Percentiles rank a stretch among this genome's conserved stretches.
phyloP scores from a whole-genome alignment of 345 rosid species.

The Corymbia maculata region DNA sequence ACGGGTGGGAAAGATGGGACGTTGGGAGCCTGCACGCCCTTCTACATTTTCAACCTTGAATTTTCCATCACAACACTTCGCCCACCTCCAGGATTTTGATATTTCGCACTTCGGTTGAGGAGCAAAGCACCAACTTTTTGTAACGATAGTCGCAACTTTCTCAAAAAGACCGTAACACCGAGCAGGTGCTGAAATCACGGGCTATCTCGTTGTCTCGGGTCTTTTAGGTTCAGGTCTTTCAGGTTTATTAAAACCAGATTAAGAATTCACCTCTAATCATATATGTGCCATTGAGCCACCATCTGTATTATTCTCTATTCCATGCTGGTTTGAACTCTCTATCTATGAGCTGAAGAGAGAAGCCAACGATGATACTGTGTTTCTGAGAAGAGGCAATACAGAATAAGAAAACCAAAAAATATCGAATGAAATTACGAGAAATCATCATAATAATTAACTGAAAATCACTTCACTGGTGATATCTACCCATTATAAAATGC shows the following conservation, averaged over 20 bases:
- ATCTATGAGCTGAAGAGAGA: background rate
- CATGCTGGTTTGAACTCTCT: background rate
- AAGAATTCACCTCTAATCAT: background rate
- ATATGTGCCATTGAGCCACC: background rate
- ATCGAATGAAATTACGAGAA: too few species aligned
- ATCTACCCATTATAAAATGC: background rate
- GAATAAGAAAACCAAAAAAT: background rate
- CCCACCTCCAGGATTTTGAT: background rate
- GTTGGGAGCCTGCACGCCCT: background rate
- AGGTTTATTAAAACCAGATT: background rate
- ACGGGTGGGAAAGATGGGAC: background rate
- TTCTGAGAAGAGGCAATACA: background rate
- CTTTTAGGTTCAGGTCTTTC: background rate
- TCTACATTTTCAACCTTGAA: background rate
- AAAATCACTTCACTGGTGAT: background rate
- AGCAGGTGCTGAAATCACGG: background rate
- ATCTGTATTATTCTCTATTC: background rate
- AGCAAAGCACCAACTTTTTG: background rate
- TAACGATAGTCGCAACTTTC: background rate
- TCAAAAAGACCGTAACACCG: rapidly evolving
- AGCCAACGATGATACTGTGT: background rate
- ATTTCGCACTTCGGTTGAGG: background rate
- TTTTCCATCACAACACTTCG: background rate
- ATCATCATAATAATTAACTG: background rate
- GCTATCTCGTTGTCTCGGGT: background rate